Base-by-base conservation (phyloP, 768 basidiomycete genomes). In the Auricularia heimuer region DNA sequence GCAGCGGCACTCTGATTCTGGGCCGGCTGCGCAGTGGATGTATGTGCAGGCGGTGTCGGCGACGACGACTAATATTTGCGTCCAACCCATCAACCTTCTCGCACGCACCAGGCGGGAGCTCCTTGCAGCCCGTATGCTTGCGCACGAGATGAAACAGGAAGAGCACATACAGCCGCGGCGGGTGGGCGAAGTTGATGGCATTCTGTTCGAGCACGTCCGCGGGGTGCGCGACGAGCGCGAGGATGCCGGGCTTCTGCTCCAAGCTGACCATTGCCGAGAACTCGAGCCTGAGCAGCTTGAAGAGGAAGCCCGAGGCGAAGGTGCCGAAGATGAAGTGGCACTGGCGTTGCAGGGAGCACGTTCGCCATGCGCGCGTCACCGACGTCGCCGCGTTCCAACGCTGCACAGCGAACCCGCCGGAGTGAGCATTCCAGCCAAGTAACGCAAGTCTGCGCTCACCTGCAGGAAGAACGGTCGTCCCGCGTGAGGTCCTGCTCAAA, bases 221-320 rank as follows among this genome's bases (percentile, higher is more conserved):
- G 18, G 85, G 71, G 33, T 73, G 72, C 61, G 73, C 73, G 12
- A 85, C 82, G 54, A 77, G 72, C 14, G 70, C 64, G 35, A 82
- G 71, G 51, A 85, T 83, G 34, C 77, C 77, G 18, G 69, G 71
- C 63, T 78, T 79, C 21, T 75, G 75, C 4, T 68, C 71, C 29
- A 74, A 75, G 29, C 65, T 65, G 2, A 85, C 71, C 21, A 83
- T 76, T 60, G 72, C 73, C 2, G 79, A 66, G 65, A 81, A 79
- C 67, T 79, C 80, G 1, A 83, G 82, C 2, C 83, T 80, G 51
- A 85, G 73, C 44, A 85, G 73, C 83, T 86, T 85, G 62, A 86
- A 76, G 29, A 87, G 74, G 69, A 85, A 85, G 2, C 84, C 84
- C 2, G 83, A 79, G 8, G 84, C 84, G 68, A 85, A 87, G 4